Evolutionary conservation across 768 basidiomycete species (phyloP), one percentile per base, ranked within the genome.

Genomic region (Candolleomyces aberdarensis): DNA sequence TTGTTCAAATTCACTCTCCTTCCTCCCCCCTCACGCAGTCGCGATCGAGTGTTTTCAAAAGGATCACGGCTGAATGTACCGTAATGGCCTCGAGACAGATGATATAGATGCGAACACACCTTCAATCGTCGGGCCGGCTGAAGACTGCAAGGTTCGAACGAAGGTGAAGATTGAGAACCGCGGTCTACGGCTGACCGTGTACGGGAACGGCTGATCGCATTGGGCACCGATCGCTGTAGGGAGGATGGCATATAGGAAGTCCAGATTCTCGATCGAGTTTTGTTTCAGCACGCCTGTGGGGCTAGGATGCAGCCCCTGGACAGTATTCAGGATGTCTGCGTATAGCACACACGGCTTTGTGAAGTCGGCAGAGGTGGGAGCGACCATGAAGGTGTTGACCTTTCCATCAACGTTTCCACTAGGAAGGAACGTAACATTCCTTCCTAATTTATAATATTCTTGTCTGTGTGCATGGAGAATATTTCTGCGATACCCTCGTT

Each of bases 311-410:
- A 66, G 50, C 40, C 40, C 56, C 17, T 26, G 36, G 15, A 67
- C 32, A 4, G 66, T 67, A 47, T 68, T 66, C 7, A 62, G 64
- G 44, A 65, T 62, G 31, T 66, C 44, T 15, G 58, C 51, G 43
- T 66, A 68, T 44, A 68, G 14, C 20, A 43, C 19, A 59, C 67
- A 68, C 9, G 17, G 50, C 6, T 55, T 44, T n/a, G 41, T 13
- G 29, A 64, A 31, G 10, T 56, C 40, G 2, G 66, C 64, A 10
- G 57, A 54, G 22, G 17, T 63, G 9, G 59, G 59, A 49, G 63
- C 64, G 10, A 40, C 36, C 8, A 56, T 44, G 58, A 62, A 67
- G 40, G 20, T 65, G 40, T 62, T 64, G 6, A 62, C 60, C 32
- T 32, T 32, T 4, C 66, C 66, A 9, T 19, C 46, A 8, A 60